A percentile compares a stretch with the other conserved stretches of the same genome.
These are phyloP conservation scores for Boletus eberwhitei DNA, from an alignment of 768 basidiomycete genomes.

Conservation along the genomic window DNA sequence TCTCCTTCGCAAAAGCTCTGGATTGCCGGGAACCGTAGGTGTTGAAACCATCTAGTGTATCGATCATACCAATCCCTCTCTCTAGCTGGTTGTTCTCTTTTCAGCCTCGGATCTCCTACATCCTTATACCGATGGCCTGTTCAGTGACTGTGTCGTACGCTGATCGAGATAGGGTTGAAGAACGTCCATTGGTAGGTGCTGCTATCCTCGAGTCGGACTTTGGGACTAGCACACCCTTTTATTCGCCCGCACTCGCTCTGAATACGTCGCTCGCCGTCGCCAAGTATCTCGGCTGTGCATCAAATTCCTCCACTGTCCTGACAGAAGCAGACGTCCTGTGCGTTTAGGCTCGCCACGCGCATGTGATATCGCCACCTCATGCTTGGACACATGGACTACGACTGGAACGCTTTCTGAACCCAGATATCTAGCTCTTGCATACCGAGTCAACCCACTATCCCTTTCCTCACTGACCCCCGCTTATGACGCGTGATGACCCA, in stretches of 20 bases:
- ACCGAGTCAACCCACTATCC: no score
- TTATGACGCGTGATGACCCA: no score
- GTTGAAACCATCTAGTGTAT: not conserved
- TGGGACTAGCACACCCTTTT: slow-evolving; percentile 9
- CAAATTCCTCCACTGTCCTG: slow-evolving; percentile 1
- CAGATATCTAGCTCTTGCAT: no score
- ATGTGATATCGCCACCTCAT: no score
- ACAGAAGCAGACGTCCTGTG: slow-evolving; percentile 1
- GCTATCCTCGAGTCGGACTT: slow-evolving; percentile 15
- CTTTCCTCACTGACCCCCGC: no score
- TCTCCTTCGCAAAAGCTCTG: slow-evolving; percentile 5
- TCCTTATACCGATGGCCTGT: slow-evolving; percentile 9
- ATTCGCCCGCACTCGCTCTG: slow-evolving; percentile 9
- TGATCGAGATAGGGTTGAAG: not conserved
- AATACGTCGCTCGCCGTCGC: slow-evolving; percentile 5
- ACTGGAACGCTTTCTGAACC: no score
- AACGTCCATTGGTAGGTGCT: not conserved
- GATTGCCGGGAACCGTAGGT: not conserved
- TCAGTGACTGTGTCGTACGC: slow-evolving; percentile 2
- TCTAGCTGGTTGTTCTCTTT: not conserved
- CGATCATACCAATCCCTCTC: not conserved
- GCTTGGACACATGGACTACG: no score
- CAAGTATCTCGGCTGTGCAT: slow-evolving; percentile 8
- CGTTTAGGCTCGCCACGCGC: not conserved
- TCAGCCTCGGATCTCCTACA: not conserved